phyloP scores from a whole-genome alignment of 257 asterid species.

The Solanum virginianum region DNA sequence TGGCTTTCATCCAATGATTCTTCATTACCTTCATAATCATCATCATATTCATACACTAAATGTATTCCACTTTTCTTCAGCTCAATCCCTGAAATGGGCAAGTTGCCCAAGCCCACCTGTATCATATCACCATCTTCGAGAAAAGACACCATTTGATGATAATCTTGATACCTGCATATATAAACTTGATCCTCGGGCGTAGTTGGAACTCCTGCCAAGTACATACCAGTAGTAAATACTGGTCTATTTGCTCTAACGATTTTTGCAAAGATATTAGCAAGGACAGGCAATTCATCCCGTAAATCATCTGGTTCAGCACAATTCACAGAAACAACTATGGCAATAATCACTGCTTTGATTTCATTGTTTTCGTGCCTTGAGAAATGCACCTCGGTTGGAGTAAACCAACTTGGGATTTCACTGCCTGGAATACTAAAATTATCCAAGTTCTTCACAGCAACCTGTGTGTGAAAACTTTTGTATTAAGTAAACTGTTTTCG shows the following conservation, averaged over 20 bases:
- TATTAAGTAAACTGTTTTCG: background rate
- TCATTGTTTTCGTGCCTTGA: conserved; percentile 3
- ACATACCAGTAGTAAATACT: background rate
- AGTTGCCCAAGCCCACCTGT: background rate
- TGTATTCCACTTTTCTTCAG: conserved; percentile 13
- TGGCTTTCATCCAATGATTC: background rate
- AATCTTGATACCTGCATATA: conserved; percentile 10
- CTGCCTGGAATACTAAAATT: conserved; percentile 17
- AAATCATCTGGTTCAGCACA: conserved; percentile 1
- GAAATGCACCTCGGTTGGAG: conserved; percentile 2
- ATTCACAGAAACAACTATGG: conserved; percentile 9
- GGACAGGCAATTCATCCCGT: conserved; percentile 8
- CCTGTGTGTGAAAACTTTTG: conserved; percentile 3
- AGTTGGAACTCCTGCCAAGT: conserved; percentile 13
- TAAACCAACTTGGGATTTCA: conserved; percentile 19
- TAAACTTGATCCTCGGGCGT: conserved; percentile 14
- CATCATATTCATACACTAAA: conserved; percentile 19
- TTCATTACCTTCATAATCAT: conserved; percentile 20
- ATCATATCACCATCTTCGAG: conserved; percentile 14
- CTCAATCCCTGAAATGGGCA: conserved; percentile 7
- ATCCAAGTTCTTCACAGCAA: conserved; percentile 6
- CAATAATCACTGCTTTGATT: conserved; percentile 14
- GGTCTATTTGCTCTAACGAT: conserved; percentile 5
- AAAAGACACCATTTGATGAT: conserved; percentile 4
- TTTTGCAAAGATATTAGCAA: conserved; percentile 10